Evolutionary conservation across 31 red algal species (phyloP), one percentile per base, ranked within the genome.

Genomic region (Endocladia muricata): DNA sequence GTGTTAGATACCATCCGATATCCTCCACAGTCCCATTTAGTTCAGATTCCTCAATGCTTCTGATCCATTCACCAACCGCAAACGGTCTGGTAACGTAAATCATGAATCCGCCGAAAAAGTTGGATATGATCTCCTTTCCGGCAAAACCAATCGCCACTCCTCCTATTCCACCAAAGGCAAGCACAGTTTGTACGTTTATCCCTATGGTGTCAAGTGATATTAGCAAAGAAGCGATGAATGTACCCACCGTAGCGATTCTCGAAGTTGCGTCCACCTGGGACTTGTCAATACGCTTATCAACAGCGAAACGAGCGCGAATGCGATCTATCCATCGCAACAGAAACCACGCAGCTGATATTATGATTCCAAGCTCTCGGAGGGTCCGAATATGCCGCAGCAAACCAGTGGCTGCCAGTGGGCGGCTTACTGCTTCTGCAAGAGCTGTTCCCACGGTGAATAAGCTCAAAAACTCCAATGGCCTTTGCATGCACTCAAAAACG

Each of bases 61-160:
- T 68, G 17, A 99, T 83, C 96, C 96, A 99, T 72, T 99, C 96
- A 66, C 96, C 96, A 4, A 95, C 92, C 5, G 84, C 70, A 61
- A 99, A 99, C 4, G 96, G 96, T 8, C 86, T 77, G 2, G 96
- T 99, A 39, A 89, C 48, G 84, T 84, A 95, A 17, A 99, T 93
- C 96, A 99, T 99, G 57, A 99, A 95, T 42, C 96, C 96, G 37
- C 84, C 84, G 76, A 99, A 99, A 66, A 99, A 95, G 78, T 99
- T 99, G n/a, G 77, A 89, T 31, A 99, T 99, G 58, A 99, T 90
- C 41, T 99, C 96, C 5, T 88, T 89, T 15, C 92, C 96, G 1
- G 92, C 92, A 89, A 99, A 99, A 87, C 96, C 96, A 52, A 99
- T 99, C 4, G 96, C 96, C 15, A 99, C 92, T 83, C 96, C 96